Conservation (phyloP, 352 stramenopile genomes). For the Globisporangium recalcitrans region DNA sequence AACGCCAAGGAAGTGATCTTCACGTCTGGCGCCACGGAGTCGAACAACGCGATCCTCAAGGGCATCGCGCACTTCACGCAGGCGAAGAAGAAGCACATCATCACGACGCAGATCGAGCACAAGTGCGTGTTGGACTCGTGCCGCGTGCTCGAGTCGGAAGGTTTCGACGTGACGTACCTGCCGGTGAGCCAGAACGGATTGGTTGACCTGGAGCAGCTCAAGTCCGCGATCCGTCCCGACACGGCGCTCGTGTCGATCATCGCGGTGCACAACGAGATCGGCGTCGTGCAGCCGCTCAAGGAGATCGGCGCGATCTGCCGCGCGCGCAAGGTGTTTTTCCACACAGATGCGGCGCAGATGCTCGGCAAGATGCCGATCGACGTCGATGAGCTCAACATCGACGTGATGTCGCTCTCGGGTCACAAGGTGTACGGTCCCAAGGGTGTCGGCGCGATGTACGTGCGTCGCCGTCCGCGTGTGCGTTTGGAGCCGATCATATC, state of each 20-base stretch:
- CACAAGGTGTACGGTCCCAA: slow-evolving; percentile 99
- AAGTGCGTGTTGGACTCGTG: slow-evolving; percentile 99
- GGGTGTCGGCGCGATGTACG: slow-evolving; percentile 97
- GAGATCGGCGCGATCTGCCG: slow-evolving; percentile 94
- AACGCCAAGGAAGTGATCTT: slow-evolving; percentile 99
- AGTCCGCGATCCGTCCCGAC: slow-evolving; percentile 91
- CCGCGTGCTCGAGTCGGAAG: slow-evolving; percentile 94
- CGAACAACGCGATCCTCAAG: slow-evolving; percentile 99
- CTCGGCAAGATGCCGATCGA: slow-evolving; percentile 95
- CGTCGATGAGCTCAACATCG: slow-evolving; percentile 98
- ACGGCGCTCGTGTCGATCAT: slow-evolving; percentile 98
- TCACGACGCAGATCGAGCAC: slow-evolving; percentile 97
- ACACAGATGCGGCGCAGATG: slow-evolving; percentile 99
- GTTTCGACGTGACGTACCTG: slow-evolving; percentile 98
- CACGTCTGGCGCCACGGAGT: slow-evolving; percentile 98
- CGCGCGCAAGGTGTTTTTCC: slow-evolving; percentile 95
- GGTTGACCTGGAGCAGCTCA: slow-evolving; percentile 93
- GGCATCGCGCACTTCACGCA: slow-evolving; percentile 94
- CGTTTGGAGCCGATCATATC: slow-evolving; percentile 97
- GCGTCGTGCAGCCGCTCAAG: slow-evolving; percentile 96
- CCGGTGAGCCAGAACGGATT: slow-evolving; percentile 91
- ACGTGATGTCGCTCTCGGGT: slow-evolving; percentile 97
- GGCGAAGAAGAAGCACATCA: slow-evolving; percentile 97
- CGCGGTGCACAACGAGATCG: slow-evolving; percentile 99
- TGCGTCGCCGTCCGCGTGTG: slow-evolving; percentile 94